Percentiles rank a stretch among this genome's conserved stretches.
phyloP scores from a whole-genome alignment of 768 basidiomycete genomes.

The Lentinula sp. region DNA sequence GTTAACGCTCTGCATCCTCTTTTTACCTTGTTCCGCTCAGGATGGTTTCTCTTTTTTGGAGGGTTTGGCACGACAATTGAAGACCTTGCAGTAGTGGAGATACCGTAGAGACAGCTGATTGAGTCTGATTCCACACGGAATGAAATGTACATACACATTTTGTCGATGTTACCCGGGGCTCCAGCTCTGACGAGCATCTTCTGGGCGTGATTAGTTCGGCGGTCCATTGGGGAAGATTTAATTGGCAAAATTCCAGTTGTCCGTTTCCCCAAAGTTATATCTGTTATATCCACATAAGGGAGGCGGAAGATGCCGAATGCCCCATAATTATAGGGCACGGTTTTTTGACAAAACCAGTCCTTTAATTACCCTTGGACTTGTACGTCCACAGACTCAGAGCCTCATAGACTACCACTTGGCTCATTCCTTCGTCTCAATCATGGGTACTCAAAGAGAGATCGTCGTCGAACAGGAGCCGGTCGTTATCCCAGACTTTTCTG shows the following conservation, averaged over 20 bases:
- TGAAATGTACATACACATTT: not conserved
- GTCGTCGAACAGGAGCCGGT: slow-evolving; percentile 51
- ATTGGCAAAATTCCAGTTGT: not conserved
- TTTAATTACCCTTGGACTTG: slow-evolving; percentile 2
- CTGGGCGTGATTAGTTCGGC: not conserved
- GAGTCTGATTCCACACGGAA: not conserved
- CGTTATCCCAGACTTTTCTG: slow-evolving; percentile 74
- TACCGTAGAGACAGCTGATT: not conserved
- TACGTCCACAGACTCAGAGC: not conserved
- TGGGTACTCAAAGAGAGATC: slow-evolving; percentile 8
- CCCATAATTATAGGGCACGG: not conserved
- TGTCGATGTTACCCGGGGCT: slow-evolving; percentile 3
- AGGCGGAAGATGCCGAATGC: slow-evolving; percentile 2
- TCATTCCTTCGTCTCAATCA: not conserved
- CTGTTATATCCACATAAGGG: not conserved
- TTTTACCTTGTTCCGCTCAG: slow-evolving; percentile 16
- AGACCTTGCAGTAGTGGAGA: slow-evolving; percentile 26
- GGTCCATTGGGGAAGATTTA: not conserved
- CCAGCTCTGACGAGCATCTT: not conserved
- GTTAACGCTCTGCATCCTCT: not conserved
- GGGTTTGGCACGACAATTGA: slow-evolving; percentile 49
- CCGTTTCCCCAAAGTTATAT: not conserved
- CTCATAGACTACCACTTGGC: slow-evolving; percentile 1
- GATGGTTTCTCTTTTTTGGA: slow-evolving; percentile 69
- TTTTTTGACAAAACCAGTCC: not conserved